phyloP scores from a whole-genome alignment of 176 grass and related monocot species.

The Triticum urartu region DNA sequence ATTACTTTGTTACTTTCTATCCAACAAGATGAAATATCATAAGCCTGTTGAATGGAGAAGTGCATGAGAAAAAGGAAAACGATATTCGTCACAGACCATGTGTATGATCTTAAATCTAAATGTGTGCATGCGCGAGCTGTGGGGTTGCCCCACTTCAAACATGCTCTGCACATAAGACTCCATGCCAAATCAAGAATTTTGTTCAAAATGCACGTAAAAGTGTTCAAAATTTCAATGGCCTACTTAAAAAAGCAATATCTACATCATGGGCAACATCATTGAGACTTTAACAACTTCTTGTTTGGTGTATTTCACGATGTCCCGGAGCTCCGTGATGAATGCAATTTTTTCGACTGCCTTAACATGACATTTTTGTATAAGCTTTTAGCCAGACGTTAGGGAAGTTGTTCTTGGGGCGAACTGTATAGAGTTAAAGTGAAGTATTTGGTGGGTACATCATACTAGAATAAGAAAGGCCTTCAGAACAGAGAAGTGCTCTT shows the following conservation, averaged over 20 bases:
- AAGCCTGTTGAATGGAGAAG: slow-evolving; percentile 10
- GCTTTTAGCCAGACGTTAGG: background rate
- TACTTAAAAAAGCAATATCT: slow-evolving; percentile 7
- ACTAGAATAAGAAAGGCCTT: slow-evolving; percentile 4
- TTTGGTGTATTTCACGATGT: background rate
- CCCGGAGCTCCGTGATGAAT: slow-evolving; percentile 11
- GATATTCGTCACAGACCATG: slow-evolving; percentile 1
- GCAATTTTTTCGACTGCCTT: slow-evolving; percentile 8
- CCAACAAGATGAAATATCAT: slow-evolving; percentile 20
- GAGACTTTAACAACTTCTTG: background rate
- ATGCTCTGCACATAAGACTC: background rate
- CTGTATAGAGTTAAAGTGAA: slow-evolving; percentile 9
- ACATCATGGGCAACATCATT: background rate
- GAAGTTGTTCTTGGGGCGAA: background rate
- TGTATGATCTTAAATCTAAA: background rate
- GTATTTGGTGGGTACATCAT: slow-evolving; percentile 9
- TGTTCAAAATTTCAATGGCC: background rate
- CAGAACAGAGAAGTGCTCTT: slow-evolving; percentile 39
- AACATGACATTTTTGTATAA: slow-evolving; percentile 23
- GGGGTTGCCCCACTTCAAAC: background rate
- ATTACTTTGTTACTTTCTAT: slow-evolving; percentile 21
- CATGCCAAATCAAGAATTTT: background rate
- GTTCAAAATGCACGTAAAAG: background rate
- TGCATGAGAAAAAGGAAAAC: background rate
- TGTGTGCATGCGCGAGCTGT: background rate